Evolutionary conservation across 176 grass and related monocot species (phyloP), one percentile per base, ranked within the genome.

Genomic region (Sorghum bicolor): DNA sequence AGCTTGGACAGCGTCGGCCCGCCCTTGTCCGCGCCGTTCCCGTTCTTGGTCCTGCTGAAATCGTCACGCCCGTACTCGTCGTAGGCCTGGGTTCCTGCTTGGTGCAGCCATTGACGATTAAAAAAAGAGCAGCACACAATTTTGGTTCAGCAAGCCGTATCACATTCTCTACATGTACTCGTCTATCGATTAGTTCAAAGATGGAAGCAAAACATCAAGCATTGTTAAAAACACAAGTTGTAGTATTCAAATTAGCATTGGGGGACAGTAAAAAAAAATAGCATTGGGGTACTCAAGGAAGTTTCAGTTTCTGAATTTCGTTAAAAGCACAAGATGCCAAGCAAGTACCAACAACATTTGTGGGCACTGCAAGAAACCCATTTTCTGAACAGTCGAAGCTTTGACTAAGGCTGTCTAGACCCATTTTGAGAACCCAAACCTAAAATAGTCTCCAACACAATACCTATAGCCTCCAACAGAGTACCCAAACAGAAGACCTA

Each of bases 1-100:
- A 97, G 86, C 81, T 97, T 97, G 11, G 94, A 92, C 48, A 97
- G 92, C 11, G 88, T 82, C 10, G 85, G 86, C 19, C 90, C 92
- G 55, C 91, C 93, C 89, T 92, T 92, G 14, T 88, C 84, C 0
- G 19, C 41, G 36, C 78, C 86, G 16, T 87, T 69, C 48, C 80
- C 88, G 44, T 88, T 78, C 62, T 80, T 94, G 80, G 86, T 94
- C 90, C 79, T 29, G 80, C 90, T 90, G 80, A 91, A 94, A 16
- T 91, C 92, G 31, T 89, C 89, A 25, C 84, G 83, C 12, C 86
- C 47, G 28, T 88, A 94, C 41, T 84, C 82, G 1, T 90, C 93
- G 32, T 94, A 94, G 14, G 79, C 87, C 55, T 92, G 88, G 14
- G 75, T 43, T 70, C 90, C 86, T 88, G 62, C 15, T 28, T 12